Evolutionary conservation across 106 monocot genomes (phyloP), one percentile per base, ranked within the genome.

Genomic region (Apostasia shenzhenica): DNA sequence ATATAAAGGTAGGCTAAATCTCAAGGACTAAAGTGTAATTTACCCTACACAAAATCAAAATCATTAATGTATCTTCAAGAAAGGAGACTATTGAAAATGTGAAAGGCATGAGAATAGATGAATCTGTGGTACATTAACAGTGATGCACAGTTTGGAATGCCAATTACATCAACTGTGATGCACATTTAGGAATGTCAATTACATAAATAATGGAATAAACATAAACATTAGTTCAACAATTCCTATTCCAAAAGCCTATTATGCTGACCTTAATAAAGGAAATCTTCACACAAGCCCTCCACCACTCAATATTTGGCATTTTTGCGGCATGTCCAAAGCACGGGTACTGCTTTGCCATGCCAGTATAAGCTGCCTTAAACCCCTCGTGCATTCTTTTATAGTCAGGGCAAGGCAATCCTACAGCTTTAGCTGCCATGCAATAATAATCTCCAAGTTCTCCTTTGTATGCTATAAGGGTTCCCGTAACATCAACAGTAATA

Each of bases 371-470:
- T 56, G 40, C 59, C 76, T 97, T 92, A 75, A 97, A 97, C 44
- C 92, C 97, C 73, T 97, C 89, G 55, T 97, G 97, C 97, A 97
- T 97, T 5, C 92, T 76, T 73, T 81, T 85, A 69, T 97, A 97
- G 48, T 97, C 89, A 42, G 97, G 97, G 63, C 97, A 97, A 2
- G 86, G 85, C 72, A 89, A 62, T 13, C 97, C 97, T 8, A 86
- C 84, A 41, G 97, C 47, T 59, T 97, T 97, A 49, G 97, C 97
- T 43, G 97, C 97, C 92, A 89, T 97, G 74, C 97, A 97, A 63
- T 97, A 97, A 73, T 97, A 97, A 70, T 97, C 97, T 47, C 97
- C 97, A 57, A 97, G 89, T 56, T 97, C 83, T 67, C 97, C 97
- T 85, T 97, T 97, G 78, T 97, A 97, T 48, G 97, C 97, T 45